These are phyloP conservation scores for Kluyveromyces sp. DNA, from an alignment of 1,139 yeast species.

Conservation along the genomic window DNA sequence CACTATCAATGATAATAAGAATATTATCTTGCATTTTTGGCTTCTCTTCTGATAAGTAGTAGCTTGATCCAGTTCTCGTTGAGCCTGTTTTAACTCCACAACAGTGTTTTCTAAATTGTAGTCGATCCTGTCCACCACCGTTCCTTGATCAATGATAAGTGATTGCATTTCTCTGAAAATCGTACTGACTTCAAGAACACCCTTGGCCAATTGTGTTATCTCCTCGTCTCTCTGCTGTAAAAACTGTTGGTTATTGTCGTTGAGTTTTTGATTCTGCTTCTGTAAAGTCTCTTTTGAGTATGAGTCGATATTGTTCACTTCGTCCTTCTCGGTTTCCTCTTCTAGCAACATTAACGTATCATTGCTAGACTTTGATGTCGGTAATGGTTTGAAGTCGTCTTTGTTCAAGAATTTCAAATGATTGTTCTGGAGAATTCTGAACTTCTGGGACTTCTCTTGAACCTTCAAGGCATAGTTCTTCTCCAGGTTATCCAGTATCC, in stretches of 20 bases:
- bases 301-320: slow-evolving; percentile 34
- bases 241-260: slow-evolving; percentile 35
- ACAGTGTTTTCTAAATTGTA: slow-evolving; percentile 79
- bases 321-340: slow-evolving; percentile 42
- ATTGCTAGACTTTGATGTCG: slow-evolving; percentile 22
- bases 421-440: slow-evolving; percentile 81
- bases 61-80: slow-evolving; percentile 70
- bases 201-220: slow-evolving; percentile 85
- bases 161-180: slow-evolving; percentile 90
- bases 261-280: slow-evolving; percentile 34
- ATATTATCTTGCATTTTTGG: slow-evolving; percentile 82
- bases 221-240: slow-evolving; percentile 72
- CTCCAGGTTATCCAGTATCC: slow-evolving; percentile 72
- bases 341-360: slow-evolving; percentile 22
- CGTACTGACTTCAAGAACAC: slow-evolving; percentile 85
- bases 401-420: slow-evolving; percentile 69
- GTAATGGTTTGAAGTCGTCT: slow-evolving; percentile 49
- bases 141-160: slow-evolving; percentile 92
- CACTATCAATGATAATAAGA: slow-evolving; percentile 63
- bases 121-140: slow-evolving; percentile 85
- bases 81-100: slow-evolving; percentile 68
- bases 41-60: slow-evolving; percentile 78
- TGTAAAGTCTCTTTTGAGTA: slow-evolving; percentile 40
- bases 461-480: slow-evolving; percentile 79
- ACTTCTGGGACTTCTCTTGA: slow-evolving; percentile 68